Evolutionary conservation across 768 basidiomycete genomes (phyloP).

Genomic region (Leccinum barrowsii): DNA sequence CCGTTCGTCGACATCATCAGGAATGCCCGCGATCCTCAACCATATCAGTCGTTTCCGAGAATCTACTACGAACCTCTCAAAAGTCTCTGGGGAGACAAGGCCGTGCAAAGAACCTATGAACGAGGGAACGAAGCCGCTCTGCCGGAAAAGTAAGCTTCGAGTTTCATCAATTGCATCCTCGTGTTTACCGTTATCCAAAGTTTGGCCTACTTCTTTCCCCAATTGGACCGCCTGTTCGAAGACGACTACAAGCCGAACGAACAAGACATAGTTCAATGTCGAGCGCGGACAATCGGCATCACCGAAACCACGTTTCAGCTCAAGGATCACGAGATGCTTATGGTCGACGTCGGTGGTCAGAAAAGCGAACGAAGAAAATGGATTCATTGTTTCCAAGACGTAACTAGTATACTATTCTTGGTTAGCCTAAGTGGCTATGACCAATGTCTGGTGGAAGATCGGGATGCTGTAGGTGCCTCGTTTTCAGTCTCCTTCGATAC

Average conservation of each 20-base stretch:
- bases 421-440: slow-evolving; percentile 93
- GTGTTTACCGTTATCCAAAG: slow-evolving; percentile 33
- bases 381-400: slow-evolving; percentile 95
- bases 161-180: background rate
- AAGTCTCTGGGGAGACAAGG: slow-evolving; percentile 72
- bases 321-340: slow-evolving; percentile 78
- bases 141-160: slow-evolving; percentile 75
- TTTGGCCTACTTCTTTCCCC: slow-evolving; percentile 71
- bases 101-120: slow-evolving; percentile 70
- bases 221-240: slow-evolving; percentile 77
- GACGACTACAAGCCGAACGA: slow-evolving; percentile 70
- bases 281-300: slow-evolving; percentile 88
- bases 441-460: slow-evolving; percentile 90
- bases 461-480: slow-evolving; percentile 66
- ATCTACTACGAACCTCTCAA: slow-evolving; percentile 65
- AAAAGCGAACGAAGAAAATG: slow-evolving; percentile 91
- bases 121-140: slow-evolving; percentile 88
- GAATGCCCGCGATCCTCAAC: slow-evolving; percentile 65
- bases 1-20: slow-evolving; percentile 61
- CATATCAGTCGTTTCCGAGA: slow-evolving; percentile 76
- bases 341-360: slow-evolving; percentile 94
- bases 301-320: slow-evolving; percentile 83
- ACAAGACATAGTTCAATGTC: slow-evolving; percentile 83
- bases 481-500: background rate
- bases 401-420: slow-evolving; percentile 88